Evolutionary conservation across 306 rosid species (phyloP), one percentile per base, ranked within the genome.

Genomic region (Lathyrus aphaca): DNA sequence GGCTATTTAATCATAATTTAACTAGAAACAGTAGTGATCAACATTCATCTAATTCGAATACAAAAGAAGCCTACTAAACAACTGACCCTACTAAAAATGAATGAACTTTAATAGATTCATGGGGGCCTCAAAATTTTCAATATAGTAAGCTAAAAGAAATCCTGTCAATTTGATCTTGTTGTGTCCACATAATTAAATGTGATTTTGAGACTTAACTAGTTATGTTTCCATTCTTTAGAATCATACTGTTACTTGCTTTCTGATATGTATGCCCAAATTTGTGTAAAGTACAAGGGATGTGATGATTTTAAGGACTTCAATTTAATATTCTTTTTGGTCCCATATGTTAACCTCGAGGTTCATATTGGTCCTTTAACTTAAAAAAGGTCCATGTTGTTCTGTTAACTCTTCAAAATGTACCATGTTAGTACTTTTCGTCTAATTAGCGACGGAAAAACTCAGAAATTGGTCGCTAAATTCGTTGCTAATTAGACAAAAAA

Each of bases 151-250:
- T 14, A 51, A 44, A 30, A 66, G 61, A 42, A 63, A 44, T 35
- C 32, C 21, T 17, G 11, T 29, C 38, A 73, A 4, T 63, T 50
- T 57, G 68, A 23, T 69, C 51, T 57, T 69, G 4, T 46, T 58
- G 18, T 57, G 64, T 45, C 72, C 40, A 55, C 51, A 23, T 18
- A 72, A 66, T 64, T 49, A 43, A 77, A 63, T 68, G 46, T 40
- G 25, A 39, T 46, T 63, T 81, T 59, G 55, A 72, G 76, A 63
- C 59, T 68, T 81, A 17, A 38, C 13, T 59, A 48, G 60, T 61
- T 15, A 35, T 43, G 76, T 25, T 30, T 19, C 46, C 66, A 51
- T 56, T 21, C 66, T 60, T 55, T 56, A 21, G 72, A 55, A 66
- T 27, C 68, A 29, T 61, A 1, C 37, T 54, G 13, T 50, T 37